phyloP scores from a whole-genome alignment of 2,329 filamentous ascomycete genomes.

The Ascochyta viciae-villosae region DNA sequence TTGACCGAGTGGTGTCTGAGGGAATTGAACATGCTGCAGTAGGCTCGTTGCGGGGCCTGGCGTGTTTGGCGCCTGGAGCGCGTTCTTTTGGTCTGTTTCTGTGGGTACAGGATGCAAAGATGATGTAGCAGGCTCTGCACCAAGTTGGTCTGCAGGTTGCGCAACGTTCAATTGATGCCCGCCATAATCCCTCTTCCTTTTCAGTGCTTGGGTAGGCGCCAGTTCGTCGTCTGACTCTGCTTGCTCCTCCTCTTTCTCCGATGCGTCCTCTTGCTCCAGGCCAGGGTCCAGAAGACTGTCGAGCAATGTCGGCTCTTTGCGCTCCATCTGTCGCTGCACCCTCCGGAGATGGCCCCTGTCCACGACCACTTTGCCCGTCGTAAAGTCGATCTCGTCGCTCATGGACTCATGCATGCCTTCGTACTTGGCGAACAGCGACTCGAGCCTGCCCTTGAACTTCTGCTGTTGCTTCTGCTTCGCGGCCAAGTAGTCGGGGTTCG shows the following conservation, averaged over 20 bases:
- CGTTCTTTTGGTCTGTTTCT: neutral
- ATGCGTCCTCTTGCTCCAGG: conserved; percentile 45
- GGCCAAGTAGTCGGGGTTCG: conserved; percentile 47
- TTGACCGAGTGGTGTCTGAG: conserved; percentile 40
- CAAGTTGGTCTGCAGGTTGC: neutral
- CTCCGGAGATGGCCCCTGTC: conserved; percentile 83
- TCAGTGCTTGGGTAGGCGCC: conserved; percentile 30
- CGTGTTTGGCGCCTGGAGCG: conserved; percentile 20
- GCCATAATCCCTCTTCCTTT: conserved; percentile 10
- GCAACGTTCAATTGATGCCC: neutral
- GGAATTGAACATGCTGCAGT: conserved; percentile 35
- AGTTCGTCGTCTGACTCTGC: conserved; percentile 39
- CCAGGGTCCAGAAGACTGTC: conserved; percentile 39
- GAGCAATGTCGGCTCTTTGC: conserved; percentile 30
- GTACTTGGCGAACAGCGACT: conserved; percentile 90
- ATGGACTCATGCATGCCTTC: conserved; percentile 80
- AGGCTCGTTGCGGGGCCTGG: conserved; percentile 28
- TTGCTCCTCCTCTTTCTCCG: conserved; percentile 28
- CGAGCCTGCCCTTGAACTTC: conserved; percentile 71
- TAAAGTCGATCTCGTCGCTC: conserved; percentile 88
- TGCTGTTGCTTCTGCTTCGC: conserved; percentile 48
- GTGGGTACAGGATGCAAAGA: neutral
- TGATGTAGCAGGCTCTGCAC: neutral
- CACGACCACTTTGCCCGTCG: conserved; percentile 81
- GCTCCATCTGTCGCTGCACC: conserved; percentile 52